A percentile compares a stretch with the other conserved stretches of the same genome.
Conservation (phyloP, 495 filamentous ascomycete species). For the Xylaria nigripes region DNA sequence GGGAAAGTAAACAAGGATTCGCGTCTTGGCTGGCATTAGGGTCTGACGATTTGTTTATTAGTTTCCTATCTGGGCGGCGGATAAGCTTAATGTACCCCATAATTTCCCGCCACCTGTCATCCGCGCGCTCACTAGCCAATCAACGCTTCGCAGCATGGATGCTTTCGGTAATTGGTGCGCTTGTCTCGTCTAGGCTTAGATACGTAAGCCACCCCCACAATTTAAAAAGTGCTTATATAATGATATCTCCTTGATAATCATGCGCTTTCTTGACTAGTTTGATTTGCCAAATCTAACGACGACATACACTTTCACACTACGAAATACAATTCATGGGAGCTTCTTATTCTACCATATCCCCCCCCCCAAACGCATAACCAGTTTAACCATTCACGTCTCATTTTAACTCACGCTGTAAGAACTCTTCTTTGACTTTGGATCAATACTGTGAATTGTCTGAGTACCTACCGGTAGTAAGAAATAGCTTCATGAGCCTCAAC, state of each 20-base stretch:
- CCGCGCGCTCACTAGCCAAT: neutral
- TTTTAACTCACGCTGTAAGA: too few relatives aligned
- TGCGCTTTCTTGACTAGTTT: too few relatives aligned
- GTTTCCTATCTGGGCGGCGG: conserved; percentile 1
- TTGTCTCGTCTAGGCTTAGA: neutral
- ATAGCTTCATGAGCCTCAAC: conserved; percentile 6
- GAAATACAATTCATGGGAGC: too few relatives aligned
- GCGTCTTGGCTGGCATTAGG: neutral
- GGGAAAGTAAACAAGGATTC: conserved; percentile 4
- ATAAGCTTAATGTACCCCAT: neutral
- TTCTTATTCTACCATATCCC: too few relatives aligned
- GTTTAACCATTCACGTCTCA: too few relatives aligned
- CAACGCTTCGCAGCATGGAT: neutral
- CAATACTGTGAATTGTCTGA: neutral
- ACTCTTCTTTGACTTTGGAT: too few relatives aligned
- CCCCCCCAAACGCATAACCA: too few relatives aligned
- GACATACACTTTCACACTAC: too few relatives aligned
- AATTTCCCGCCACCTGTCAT: neutral
- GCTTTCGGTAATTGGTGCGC: neutral
- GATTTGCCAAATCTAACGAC: too few relatives aligned
- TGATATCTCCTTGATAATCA: too few relatives aligned
- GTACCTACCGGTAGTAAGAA: neutral
- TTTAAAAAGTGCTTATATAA: too few relatives aligned
- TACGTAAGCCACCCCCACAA: too few relatives aligned
- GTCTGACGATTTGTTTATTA: conserved; percentile 3